These are phyloP conservation scores for Phytopythium litorale DNA, from an alignment of 352 stramenopile species.

Conservation along the genomic window DNA sequence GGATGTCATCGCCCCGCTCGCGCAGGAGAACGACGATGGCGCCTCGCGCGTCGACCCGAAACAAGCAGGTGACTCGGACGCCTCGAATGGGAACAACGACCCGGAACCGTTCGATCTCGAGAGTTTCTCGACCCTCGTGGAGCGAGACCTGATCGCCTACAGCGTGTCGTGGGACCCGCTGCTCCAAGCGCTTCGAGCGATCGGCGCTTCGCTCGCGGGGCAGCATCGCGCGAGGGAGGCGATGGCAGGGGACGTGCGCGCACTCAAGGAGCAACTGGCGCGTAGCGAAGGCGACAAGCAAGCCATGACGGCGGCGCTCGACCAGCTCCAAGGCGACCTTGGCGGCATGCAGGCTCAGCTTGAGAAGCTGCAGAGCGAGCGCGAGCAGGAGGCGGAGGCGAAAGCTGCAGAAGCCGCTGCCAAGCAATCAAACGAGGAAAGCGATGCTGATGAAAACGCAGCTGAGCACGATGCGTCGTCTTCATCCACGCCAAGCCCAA, in stretches of 20 bases:
- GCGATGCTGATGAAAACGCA: background rate
- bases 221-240: conserved; percentile 55
- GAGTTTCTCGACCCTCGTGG: conserved; percentile 54
- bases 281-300: conserved; percentile 55
- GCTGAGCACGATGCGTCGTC: background rate
- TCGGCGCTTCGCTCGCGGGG: conserved; percentile 47
- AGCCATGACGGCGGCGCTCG: conserved; percentile 35
- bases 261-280: conserved; percentile 36
- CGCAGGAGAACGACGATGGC: conserved; percentile 6
- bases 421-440: background rate
- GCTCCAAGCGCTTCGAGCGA: conserved; percentile 52
- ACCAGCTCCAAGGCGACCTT: conserved; percentile 47
- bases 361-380: conserved; percentile 19
- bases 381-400: conserved; percentile 15
- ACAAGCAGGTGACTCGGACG: conserved; percentile 8
- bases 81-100: conserved; percentile 12
- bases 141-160: conserved; percentile 68
- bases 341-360: conserved; percentile 44
- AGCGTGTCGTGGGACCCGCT: conserved; percentile 72
- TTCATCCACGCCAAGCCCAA: background rate
- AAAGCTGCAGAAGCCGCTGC: background rate
- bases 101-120: conserved; percentile 32
- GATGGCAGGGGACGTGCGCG: conserved; percentile 42
- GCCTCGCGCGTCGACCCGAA: background rate
- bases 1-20: background rate